Conservation (phyloP, 768 basidiomycete species). For the Solioccasus polychromus region DNA sequence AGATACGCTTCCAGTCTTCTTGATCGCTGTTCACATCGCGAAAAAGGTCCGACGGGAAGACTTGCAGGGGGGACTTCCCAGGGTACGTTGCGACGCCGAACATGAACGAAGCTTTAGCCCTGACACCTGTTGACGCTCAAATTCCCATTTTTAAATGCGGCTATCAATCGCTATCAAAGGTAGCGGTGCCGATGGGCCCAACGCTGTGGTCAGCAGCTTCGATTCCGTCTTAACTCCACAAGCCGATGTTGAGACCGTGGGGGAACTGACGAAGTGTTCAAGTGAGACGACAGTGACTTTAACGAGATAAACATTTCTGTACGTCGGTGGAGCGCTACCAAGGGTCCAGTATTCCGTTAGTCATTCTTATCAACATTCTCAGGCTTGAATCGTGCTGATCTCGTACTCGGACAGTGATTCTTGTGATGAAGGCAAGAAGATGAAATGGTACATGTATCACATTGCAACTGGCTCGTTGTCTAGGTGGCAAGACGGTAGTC, state of each 20-base stretch:
- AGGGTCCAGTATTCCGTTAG: too few relatives aligned
- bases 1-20: conserved; percentile 88
- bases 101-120: conserved; percentile 1
- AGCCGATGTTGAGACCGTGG: background rate
- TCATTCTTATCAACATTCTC: too few relatives aligned
- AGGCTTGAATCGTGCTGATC: too few relatives aligned
- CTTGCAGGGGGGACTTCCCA: background rate
- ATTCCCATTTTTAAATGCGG: conserved; percentile 6
- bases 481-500: too few relatives aligned
- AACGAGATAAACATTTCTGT: background rate
- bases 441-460: too few relatives aligned
- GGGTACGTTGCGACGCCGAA: background rate
- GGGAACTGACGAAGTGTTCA: background rate
- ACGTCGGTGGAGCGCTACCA: too few relatives aligned
- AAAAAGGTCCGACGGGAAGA: conserved; percentile 4
- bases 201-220: too few relatives aligned
- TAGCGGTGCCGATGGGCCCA: background rate
- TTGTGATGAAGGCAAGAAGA: too few relatives aligned
- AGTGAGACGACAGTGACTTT: background rate
- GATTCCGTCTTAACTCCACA: conserved; percentile 1
- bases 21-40: conserved; percentile 16
- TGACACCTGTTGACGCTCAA: background rate
- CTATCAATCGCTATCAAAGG: conserved; percentile 1
- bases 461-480: too few relatives aligned
- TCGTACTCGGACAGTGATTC: too few relatives aligned